phyloP scores from a whole-genome alignment of 2,329 filamentous ascomycete genomes.

The Diaporthe australafricana region DNA sequence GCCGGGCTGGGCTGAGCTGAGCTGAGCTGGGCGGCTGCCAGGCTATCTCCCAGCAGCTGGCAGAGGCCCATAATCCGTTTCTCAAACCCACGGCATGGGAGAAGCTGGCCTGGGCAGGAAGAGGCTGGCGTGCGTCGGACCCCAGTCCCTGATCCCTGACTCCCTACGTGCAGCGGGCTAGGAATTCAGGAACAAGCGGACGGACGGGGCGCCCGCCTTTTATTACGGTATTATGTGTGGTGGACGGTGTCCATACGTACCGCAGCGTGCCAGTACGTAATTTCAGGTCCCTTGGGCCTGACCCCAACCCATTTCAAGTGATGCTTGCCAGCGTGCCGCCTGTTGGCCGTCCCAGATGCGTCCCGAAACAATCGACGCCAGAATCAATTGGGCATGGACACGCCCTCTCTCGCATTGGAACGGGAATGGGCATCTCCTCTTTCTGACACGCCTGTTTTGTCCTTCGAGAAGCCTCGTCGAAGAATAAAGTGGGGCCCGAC shows the following conservation, averaged over 20 bases:
- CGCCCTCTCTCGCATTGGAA: background rate
- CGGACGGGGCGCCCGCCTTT: constrained; percentile 22
- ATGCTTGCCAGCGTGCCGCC: background rate
- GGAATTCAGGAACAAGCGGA: constrained; percentile 30
- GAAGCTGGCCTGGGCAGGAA: background rate
- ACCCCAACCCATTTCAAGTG: background rate
- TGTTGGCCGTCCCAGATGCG: background rate
- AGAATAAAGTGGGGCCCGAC: constrained; percentile 23
- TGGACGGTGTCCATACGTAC: constrained; percentile 1
- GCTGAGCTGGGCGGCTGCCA: background rate
- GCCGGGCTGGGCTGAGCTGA: background rate
- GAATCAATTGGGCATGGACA: background rate
- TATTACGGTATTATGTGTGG: background rate
- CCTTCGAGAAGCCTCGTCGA: constrained; percentile 31
- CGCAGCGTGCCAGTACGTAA: constrained; percentile 16
- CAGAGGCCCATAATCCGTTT: background rate
- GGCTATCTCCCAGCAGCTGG: background rate
- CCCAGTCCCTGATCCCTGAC: constrained; percentile 31
- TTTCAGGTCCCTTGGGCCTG: constrained; percentile 10
- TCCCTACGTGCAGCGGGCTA: constrained; percentile 29
- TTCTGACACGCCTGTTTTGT: constrained; percentile 17
- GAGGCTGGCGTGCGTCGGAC: constrained; percentile 7
- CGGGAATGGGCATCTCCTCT: background rate
- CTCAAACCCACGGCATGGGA: background rate
- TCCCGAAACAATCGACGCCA: constrained; percentile 17